phyloP scores from a whole-genome alignment of 345 rosid genomes.

The Gossypium longicalyx region DNA sequence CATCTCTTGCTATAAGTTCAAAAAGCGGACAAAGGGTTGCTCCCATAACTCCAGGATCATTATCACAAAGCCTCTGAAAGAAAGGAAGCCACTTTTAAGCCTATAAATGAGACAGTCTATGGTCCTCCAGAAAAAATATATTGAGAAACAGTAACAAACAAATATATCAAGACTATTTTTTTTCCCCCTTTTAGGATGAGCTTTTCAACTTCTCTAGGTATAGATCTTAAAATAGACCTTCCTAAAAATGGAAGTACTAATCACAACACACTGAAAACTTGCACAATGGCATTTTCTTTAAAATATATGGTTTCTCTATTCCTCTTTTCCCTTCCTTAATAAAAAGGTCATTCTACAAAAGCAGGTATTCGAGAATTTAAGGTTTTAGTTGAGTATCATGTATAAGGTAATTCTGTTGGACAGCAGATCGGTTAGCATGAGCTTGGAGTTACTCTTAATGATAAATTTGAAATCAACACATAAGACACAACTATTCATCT shows the following conservation, averaged over 20 bases:
- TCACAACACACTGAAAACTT: not conserved
- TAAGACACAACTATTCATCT: not conserved
- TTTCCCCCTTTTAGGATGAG: not conserved
- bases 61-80: constrained; percentile 68
- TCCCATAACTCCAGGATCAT: constrained; percentile 98
- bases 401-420: not conserved
- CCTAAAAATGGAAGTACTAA: not conserved
- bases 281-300: not conserved
- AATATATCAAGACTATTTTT: not conserved
- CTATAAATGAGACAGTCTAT: constrained; percentile 5
- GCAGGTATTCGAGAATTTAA: not conserved
- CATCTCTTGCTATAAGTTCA: constrained; percentile 73
- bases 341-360: not conserved
- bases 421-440: not conserved
- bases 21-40: constrained; percentile 94
- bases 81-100: not conserved
- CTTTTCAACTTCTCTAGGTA: not conserved
- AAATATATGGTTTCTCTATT: not conserved
- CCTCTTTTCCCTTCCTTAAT: not conserved
- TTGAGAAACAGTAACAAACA: not conserved
- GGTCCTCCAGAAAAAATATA: constrained; percentile 2
- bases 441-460: not conserved
- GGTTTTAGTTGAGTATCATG: not conserved
- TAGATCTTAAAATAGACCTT: not conserved
- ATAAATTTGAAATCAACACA: not conserved